Percentiles rank a stretch among this genome's conserved stretches.
These are phyloP conservation scores for Lizanozyma gosingica DNA, from an alignment of 1,139 yeast genomes.

Conservation along the genomic window DNA sequence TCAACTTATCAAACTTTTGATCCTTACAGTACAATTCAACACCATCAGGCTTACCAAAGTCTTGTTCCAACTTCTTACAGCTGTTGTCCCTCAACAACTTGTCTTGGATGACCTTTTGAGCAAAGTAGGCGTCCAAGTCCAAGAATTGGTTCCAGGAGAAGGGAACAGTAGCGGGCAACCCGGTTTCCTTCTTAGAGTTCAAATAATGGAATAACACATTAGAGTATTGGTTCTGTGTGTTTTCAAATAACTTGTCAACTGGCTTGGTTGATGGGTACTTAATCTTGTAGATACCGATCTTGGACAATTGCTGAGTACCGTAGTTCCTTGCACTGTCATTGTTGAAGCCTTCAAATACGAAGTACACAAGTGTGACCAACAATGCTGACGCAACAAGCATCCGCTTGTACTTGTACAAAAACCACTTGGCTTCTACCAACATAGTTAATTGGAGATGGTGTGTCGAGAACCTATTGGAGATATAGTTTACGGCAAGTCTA, in stretches of 20 bases:
- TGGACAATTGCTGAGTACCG: not conserved
- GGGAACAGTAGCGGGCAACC: not conserved
- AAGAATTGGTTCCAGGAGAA: conserved; percentile 2
- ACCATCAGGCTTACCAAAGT: conserved; percentile 1
- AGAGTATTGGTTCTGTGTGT: not conserved
- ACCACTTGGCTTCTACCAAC: not conserved
- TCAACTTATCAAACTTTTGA: not conserved
- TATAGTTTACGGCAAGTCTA: no score
- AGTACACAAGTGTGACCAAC: not conserved
- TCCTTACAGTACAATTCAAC: conserved; percentile 1
- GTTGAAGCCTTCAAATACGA: not conserved
- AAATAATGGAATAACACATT: not conserved
- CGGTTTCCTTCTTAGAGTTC: not conserved
- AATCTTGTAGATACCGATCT: not conserved
- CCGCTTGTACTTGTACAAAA: not conserved
- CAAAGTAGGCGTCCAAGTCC: conserved; percentile 1
- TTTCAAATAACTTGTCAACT: not conserved
- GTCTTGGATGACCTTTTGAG: conserved; percentile 1
- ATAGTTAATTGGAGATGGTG: not conserved
- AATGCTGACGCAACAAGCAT: not conserved
- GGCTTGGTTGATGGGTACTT: not conserved
- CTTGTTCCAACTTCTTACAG: conserved; percentile 1
- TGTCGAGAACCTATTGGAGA: no score
- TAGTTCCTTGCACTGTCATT: not conserved
- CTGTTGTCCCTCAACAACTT: not conserved